phyloP scores from a whole-genome alignment of 2,329 filamentous ascomycete species.

The Aureobasidium sp. region DNA sequence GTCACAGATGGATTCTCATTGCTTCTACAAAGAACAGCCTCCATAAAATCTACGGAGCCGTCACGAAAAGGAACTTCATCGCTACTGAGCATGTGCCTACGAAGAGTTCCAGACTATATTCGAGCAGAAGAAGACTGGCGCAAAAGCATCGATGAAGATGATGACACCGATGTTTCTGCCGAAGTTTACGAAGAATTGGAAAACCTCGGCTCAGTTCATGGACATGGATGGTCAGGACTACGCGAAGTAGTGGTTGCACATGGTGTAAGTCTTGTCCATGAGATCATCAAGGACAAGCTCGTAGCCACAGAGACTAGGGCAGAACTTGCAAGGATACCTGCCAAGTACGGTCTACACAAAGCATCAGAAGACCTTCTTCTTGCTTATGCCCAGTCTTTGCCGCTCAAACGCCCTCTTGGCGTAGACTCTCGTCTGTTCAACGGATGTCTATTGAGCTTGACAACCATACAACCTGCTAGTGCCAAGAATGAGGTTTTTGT shows the following conservation, averaged over 20 bases:
- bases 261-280: constrained; percentile 29
- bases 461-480: not conserved
- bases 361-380: not conserved
- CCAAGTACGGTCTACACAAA: not conserved
- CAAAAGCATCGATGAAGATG: constrained; percentile 24
- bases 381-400: not conserved
- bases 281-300: constrained; percentile 28
- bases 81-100: constrained; percentile 31
- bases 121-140: constrained; percentile 31
- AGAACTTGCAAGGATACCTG: constrained; percentile 6
- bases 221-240: constrained; percentile 31
- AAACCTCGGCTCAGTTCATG: constrained; percentile 25
- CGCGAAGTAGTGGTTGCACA: constrained; percentile 34
- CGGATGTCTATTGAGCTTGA: not conserved
- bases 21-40: constrained; percentile 19
- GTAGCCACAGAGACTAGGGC: constrained; percentile 15
- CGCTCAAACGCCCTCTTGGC: constrained; percentile 4
- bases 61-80: constrained; percentile 28
- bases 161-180: constrained; percentile 27
- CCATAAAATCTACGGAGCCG: constrained; percentile 16
- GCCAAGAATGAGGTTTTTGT: not conserved
- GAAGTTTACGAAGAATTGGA: constrained; percentile 35
- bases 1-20: constrained; percentile 12
- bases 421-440: not conserved
- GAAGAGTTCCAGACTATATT: constrained; percentile 33